Evolutionary conservation across 441 rosid species (phyloP).

Genomic region (Theobroma grandiflorum): DNA sequence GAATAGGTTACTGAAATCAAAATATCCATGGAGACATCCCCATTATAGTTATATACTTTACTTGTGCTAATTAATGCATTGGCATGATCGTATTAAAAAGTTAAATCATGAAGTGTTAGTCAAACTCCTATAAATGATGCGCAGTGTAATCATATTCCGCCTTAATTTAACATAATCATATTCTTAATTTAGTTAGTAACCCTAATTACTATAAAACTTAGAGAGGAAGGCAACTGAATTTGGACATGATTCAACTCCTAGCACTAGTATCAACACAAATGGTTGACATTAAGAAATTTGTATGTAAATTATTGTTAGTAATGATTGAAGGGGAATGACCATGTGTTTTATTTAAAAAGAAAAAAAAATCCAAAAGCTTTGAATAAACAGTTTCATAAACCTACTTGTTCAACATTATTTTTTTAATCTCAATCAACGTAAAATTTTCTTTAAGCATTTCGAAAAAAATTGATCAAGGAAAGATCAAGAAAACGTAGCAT

Average conservation of each 20-base stretch:
- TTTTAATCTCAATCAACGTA: too few relatives aligned
- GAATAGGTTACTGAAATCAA: background rate
- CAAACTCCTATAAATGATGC: background rate
- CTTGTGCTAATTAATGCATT: background rate
- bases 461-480: too few relatives aligned
- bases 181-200: background rate
- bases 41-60: background rate
- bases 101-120: background rate
- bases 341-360: background rate
- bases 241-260: background rate
- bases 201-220: background rate
- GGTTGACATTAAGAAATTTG: background rate
- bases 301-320: background rate
- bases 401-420: too few relatives aligned
- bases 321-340: background rate
- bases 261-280: background rate
- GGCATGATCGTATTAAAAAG: background rate
- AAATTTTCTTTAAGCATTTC: too few relatives aligned
- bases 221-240: background rate
- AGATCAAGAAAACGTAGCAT: too few relatives aligned
- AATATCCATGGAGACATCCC: background rate
- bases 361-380: too few relatives aligned
- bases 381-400: too few relatives aligned
- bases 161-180: background rate
- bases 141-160: background rate